phyloP scores from a whole-genome alignment of 345 rosid species.

The Populus nigra region DNA sequence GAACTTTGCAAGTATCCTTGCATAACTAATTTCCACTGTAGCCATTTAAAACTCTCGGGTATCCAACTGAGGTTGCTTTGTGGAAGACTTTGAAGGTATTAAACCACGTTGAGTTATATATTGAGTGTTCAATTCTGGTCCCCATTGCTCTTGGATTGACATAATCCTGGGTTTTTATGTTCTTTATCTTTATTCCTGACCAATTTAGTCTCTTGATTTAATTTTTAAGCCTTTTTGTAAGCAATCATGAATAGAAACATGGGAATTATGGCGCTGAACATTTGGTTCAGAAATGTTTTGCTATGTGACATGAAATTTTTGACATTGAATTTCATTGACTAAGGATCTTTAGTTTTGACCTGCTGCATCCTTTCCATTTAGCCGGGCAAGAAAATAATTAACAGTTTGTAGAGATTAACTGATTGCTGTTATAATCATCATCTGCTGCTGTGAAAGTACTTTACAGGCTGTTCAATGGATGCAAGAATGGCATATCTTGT shows the following conservation, averaged over 20 bases:
- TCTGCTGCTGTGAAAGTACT: not conserved
- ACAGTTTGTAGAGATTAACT: not conserved
- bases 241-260: not conserved
- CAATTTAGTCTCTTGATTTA: not conserved
- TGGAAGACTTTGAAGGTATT: not conserved
- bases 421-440: not conserved
- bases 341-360: not conserved
- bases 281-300: not conserved
- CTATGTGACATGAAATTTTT: not conserved
- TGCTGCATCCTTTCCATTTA: not conserved
- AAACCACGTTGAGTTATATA: not conserved
- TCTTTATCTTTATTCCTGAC: not conserved
- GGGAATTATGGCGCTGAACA: not conserved
- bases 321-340: not conserved
- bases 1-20: not conserved
- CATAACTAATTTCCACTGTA: not conserved
- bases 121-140: not conserved
- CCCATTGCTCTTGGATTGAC: not conserved
- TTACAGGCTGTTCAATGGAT: conserved; percentile 4
- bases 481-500: not conserved
- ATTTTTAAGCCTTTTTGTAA: not conserved
- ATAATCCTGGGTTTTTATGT: not conserved
- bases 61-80: not conserved
- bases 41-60: not conserved
- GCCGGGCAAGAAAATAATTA: not conserved